A percentile compares a stretch with the other conserved stretches of the same genome.
Conservation (phyloP, 805 yeast genomes). For the Wickerhamomyces hampshirensis region DNA sequence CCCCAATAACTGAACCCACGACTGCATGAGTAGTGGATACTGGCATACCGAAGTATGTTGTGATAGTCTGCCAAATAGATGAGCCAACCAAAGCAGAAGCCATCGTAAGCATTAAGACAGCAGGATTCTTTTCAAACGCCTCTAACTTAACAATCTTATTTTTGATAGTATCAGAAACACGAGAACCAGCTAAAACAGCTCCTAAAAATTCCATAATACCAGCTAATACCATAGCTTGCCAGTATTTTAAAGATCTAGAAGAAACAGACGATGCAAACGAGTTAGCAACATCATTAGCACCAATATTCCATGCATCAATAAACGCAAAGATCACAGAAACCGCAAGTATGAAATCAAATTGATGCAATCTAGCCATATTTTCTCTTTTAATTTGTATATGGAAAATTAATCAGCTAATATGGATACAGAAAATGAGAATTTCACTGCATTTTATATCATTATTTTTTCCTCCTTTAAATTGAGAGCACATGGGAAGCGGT, state of each 20-base stretch:
- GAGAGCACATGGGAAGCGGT: too few relatives aligned
- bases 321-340: conserved; percentile 66
- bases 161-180: conserved; percentile 71
- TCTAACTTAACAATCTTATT: conserved; percentile 53
- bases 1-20: conserved; percentile 71
- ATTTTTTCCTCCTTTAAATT: too few relatives aligned
- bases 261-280: conserved; percentile 76
- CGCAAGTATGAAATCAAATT: conserved; percentile 69
- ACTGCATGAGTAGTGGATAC: conserved; percentile 79
- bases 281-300: conserved; percentile 80
- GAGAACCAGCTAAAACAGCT: conserved; percentile 67
- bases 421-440: too few relatives aligned
- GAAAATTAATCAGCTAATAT: too few relatives aligned
- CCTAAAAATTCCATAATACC: conserved; percentile 71
- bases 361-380: conserved; percentile 12
- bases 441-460: too few relatives aligned
- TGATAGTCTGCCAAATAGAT: conserved; percentile 62
- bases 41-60: conserved; percentile 66
- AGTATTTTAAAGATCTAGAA: conserved; percentile 60
- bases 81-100: conserved; percentile 72
- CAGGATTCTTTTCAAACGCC: conserved; percentile 50
- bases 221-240: conserved; percentile 75
- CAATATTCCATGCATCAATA: conserved; percentile 75
- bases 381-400: too few relatives aligned
- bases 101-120: conserved; percentile 72